phyloP scores from a whole-genome alignment of 345 rosid genomes.

The Gossypium longicalyx region DNA sequence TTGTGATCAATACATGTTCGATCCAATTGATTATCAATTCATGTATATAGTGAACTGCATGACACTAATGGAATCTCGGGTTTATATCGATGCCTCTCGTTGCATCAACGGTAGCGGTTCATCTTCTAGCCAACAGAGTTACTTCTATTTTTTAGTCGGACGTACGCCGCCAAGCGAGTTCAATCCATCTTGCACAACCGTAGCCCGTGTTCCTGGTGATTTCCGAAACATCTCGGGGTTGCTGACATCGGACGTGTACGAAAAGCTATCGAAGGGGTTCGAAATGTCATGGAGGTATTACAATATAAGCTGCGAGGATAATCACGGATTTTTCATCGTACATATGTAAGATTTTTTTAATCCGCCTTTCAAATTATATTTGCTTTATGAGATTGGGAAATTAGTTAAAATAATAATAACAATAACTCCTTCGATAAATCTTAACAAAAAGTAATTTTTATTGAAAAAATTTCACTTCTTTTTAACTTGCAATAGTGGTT shows the following conservation, averaged over 20 bases:
- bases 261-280: background rate
- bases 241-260: background rate
- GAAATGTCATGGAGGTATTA: background rate
- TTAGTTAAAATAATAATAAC: background rate
- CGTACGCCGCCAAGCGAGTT: background rate
- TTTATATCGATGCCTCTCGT: background rate
- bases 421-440: no score
- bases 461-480: background rate
- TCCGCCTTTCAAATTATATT: background rate
- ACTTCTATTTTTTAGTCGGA: constrained; percentile 2
- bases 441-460: background rate
- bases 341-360: background rate
- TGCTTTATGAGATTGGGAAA: no score
- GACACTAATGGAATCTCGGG: background rate
- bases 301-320: background rate
- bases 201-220: background rate
- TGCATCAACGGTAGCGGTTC: background rate
- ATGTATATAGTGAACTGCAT: constrained; percentile 4
- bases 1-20: no score
- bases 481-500: no score
- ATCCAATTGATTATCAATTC: background rate
- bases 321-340: background rate
- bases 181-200: background rate
- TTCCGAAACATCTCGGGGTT: background rate
- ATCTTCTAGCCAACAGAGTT: background rate